Conservation (phyloP, 1,139 yeast genomes). For the Hyphopichia buzzinii region DNA sequence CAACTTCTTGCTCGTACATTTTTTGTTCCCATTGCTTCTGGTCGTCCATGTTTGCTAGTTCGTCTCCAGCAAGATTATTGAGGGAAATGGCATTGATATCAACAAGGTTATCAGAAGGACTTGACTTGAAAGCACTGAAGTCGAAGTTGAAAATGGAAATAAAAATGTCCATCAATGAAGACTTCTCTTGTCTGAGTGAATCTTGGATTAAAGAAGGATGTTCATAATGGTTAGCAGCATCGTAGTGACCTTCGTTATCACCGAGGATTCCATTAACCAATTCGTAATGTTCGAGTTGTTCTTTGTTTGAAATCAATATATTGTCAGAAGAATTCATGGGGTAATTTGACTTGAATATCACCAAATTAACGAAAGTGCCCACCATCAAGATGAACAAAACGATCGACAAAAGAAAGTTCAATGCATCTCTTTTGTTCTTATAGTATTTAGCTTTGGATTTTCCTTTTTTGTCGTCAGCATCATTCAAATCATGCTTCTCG, state of each 20-base stretch:
- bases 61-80: constrained; percentile 5
- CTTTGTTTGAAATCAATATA: constrained; percentile 2
- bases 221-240: background rate
- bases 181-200: background rate
- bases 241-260: constrained; percentile 1
- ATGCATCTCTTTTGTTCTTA: constrained; percentile 1
- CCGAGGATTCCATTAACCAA: background rate
- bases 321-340: background rate
- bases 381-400: constrained; percentile 5
- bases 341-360: constrained; percentile 4
- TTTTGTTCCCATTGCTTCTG: constrained; percentile 3
- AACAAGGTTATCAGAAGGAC: background rate
- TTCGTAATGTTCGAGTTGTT: constrained; percentile 1
- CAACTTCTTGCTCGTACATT: background rate
- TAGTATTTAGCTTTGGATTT: background rate
- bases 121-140: background rate
- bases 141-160: background rate
- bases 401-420: constrained; percentile 1
- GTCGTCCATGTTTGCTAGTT: constrained; percentile 7
- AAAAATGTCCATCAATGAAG: background rate
- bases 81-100: constrained; percentile 1
- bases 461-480: background rate
- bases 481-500: background rate
- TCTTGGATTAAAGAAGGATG: background rate
- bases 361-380: constrained; percentile 6